These are phyloP conservation scores for Scheffersomyces cryptocercus DNA, from an alignment of 1,139 yeast species.

Conservation along the genomic window DNA sequence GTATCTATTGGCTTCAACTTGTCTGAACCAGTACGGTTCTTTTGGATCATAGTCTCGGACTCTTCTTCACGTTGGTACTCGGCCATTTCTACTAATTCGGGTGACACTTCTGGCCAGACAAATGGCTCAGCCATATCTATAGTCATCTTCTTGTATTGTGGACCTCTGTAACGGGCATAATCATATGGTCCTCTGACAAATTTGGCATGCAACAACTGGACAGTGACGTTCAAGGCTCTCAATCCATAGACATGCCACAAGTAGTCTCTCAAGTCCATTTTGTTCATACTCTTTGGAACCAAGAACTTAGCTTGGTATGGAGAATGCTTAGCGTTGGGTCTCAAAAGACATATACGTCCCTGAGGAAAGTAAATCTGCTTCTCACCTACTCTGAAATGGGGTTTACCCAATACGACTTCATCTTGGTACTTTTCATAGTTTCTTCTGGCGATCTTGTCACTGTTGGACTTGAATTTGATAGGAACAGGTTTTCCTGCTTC, in stretches of 20 bases:
- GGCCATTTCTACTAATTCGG: conserved; percentile 24
- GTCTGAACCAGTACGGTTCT: conserved; percentile 63
- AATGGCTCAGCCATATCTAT: conserved; percentile 92
- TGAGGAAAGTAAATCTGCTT: conserved; percentile 76
- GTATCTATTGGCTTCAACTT: conserved; percentile 65
- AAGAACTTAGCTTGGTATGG: conserved; percentile 95
- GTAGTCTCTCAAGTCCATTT: conserved; percentile 88
- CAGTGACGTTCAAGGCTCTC: conserved; percentile 83
- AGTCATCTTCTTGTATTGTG: conserved; percentile 92
- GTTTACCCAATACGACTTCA: conserved; percentile 61
- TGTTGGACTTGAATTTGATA: conserved; percentile 35
- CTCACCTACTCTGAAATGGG: conserved; percentile 82
- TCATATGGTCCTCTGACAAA: conserved; percentile 62
- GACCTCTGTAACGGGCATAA: conserved; percentile 71
- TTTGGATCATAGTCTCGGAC: conserved; percentile 27
- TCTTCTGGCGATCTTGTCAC: conserved; percentile 40
- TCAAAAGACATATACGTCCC: conserved; percentile 73
- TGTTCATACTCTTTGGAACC: conserved; percentile 89
- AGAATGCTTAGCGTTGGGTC: conserved; percentile 92
- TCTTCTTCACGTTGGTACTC: conserved; percentile 26
- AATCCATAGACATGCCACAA: conserved; percentile 85
- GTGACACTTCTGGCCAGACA: conserved; percentile 79
- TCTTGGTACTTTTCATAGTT: conserved; percentile 49
- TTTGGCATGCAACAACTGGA: conserved; percentile 76
- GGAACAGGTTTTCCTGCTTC: conserved; percentile 47